Evolutionary conservation across 306 rosid genomes (phyloP), one percentile per base, ranked within the genome.

Genomic region (Lathyrus aphaca): DNA sequence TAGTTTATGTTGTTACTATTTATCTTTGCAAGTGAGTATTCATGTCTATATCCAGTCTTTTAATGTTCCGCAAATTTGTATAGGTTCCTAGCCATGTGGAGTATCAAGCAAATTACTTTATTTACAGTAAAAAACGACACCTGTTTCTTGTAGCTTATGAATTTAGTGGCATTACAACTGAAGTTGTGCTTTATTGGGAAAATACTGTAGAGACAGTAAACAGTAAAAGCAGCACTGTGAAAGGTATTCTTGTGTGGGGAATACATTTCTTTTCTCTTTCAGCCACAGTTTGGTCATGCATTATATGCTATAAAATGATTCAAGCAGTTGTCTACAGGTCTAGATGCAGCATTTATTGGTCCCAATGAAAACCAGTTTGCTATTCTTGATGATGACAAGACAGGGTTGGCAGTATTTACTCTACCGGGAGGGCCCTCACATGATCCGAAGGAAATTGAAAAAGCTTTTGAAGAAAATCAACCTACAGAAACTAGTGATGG

Each of bases 311-410:
- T 64, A 80, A 60, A 70, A 70, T 69, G 69, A 51, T 68, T 73
- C 19, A 38, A 51, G 74, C 17, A 54, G 68, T 77, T 82, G 62
- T 82, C 78, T 68, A 62, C 67, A 95, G 99, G 99, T 74, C 84
- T 78, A 73, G 99, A 91, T 82, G 97, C 89, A 58, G 97, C 99
- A 79, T 91, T 95, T 79, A 77, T 95, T 82, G 99, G 99, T 46
- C 89, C 91, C 82, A 89, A 80, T 37, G 97, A 95, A 74, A 91
- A 86, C 72, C 99, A 95, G 81, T 95, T 89, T 87, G 95, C 95
- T 38, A 79, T 91, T 75, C 97, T 95, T 19, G 99, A 95, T 60
- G 99, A 89, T 21, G 99, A 95, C 82, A 86, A 85, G 91, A 91
- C 92, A 65, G 99, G 91, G 69, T 72, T 95, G 77, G 87, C 89